A percentile compares a stretch with the other conserved stretches of the same genome.
These are phyloP conservation scores for Tephrocybe sp. DNA, from an alignment of 768 basidiomycete genomes.

Conservation along the genomic window DNA sequence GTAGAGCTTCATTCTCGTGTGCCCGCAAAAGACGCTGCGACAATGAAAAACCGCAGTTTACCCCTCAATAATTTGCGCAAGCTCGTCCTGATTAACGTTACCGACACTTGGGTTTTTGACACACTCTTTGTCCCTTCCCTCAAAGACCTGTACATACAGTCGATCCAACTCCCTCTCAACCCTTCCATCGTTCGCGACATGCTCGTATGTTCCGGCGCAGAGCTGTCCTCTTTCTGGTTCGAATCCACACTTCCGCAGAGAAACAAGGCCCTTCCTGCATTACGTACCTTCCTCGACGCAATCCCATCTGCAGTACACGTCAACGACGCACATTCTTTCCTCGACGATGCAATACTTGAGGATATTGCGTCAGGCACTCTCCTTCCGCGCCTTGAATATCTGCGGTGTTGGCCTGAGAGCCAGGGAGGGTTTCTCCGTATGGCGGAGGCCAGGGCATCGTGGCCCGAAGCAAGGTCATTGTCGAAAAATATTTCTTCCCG, in stretches of 20 bases:
- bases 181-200: slow-evolving; percentile 1
- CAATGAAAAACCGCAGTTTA: not conserved
- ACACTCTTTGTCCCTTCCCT: slow-evolving; percentile 6
- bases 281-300: not conserved
- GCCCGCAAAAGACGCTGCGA: not conserved
- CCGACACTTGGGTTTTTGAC: slow-evolving; percentile 8
- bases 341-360: not conserved
- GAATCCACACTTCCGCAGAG: slow-evolving; percentile 1
- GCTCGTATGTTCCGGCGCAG: not conserved
- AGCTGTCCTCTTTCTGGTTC: slow-evolving; percentile 1
- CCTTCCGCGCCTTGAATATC: not conserved
- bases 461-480: not conserved
- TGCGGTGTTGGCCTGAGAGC: slow-evolving; percentile 7
- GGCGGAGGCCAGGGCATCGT: slow-evolving; percentile 6
- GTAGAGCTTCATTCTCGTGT: not conserved
- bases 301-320: slow-evolving; percentile 1
- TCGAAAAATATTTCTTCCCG: no score
- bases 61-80: not conserved
- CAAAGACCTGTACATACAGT: slow-evolving; percentile 1
- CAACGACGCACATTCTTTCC: slow-evolving; percentile 1
- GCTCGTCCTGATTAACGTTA: slow-evolving; percentile 1
- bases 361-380: slow-evolving; percentile 1
- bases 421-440: slow-evolving; percentile 5
- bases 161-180: not conserved
- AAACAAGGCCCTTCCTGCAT: not conserved